Conservation (phyloP, 2,329 filamentous ascomycete species). For the Talaromyces albobiverticillius region DNA sequence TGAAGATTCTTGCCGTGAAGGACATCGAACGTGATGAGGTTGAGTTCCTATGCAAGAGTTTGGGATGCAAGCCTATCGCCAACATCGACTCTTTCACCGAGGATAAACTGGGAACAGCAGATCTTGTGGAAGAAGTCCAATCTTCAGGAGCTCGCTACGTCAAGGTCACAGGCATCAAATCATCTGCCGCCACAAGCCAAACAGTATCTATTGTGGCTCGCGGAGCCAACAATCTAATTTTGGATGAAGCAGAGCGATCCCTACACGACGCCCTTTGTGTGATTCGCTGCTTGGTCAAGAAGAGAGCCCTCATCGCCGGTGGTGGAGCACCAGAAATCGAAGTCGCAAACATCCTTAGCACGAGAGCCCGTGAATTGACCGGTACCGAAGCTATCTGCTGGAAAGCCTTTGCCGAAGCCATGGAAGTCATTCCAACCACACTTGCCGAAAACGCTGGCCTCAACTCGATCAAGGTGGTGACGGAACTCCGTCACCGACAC, state of each 20-base stretch:
- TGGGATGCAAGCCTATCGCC: slow-evolving; percentile 97
- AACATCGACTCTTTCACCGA: slow-evolving; percentile 98
- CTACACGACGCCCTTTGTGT: slow-evolving; percentile 97
- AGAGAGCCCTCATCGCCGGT: slow-evolving; percentile 97
- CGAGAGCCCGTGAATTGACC: slow-evolving; percentile 75
- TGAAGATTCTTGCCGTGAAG: slow-evolving; percentile 93
- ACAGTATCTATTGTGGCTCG: slow-evolving; percentile 94
- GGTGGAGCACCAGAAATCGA: slow-evolving; percentile 96
- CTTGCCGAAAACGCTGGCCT: slow-evolving; percentile 95
- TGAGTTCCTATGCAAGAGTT: slow-evolving; percentile 98
- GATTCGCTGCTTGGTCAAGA: slow-evolving; percentile 96
- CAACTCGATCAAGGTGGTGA: slow-evolving; percentile 98
- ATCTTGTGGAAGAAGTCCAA: slow-evolving; percentile 89
- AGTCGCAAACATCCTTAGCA: slow-evolving; percentile 81
- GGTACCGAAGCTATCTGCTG: slow-evolving; percentile 98
- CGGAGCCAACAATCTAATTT: slow-evolving; percentile 88
- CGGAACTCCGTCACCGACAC: slow-evolving; percentile 88
- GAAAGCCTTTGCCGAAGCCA: slow-evolving; percentile 96
- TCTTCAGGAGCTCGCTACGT: slow-evolving; percentile 86
- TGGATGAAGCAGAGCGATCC: slow-evolving; percentile 95
- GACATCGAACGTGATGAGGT: slow-evolving; percentile 98
- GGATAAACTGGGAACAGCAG: slow-evolving; percentile 92
- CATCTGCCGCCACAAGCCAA: slow-evolving; percentile 57
- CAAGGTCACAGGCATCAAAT: slow-evolving; percentile 89
- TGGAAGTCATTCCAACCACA: slow-evolving; percentile 96